Base-by-base conservation (phyloP, 805 yeast genomes). In the Jamesozyma spencerorum region DNA sequence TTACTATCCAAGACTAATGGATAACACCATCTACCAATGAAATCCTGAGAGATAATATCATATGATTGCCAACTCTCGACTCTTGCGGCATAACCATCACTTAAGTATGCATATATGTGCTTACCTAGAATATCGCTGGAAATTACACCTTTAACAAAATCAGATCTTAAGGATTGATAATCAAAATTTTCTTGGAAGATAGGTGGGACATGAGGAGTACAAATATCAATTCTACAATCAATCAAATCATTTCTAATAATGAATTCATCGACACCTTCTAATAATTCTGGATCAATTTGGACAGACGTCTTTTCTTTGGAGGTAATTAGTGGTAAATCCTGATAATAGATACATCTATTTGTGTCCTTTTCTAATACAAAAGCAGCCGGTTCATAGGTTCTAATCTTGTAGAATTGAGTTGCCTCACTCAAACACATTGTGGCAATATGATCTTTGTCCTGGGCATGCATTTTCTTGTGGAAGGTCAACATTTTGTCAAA, bases 171-270 rank as follows among this genome's bases (percentile, higher is more conserved):
- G 39, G 75, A 68, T 61, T 90, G 96, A 60, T 88, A 92, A 65
- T 92, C 98, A 54, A 92, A 92, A 61, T 92, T 90, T 55, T 92
- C 98, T 53, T 86, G 94, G 66, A 90, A 92, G 45, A 90, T 81
- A 13, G 94, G 92, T 1, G 97, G 97, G 10, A 92, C 96, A 49
- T 81, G 86, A 2, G 94, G 86, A 5, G 97, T 73, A 63, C 98
- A 92, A 45, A 92, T 86, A 64, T 92, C 98, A 41, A 92, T 87
- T 58, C 84, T 92, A 60, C 98, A 92, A 66, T 92, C 98, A 44
- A 92, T 88, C 47, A 92, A 73, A 62, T 92, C 97, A 60, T 92
- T 92, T 57, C 96, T 76, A 43, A 92, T 70, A 8, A 75, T 74
- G 49, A 92, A 79, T 46, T 85, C 94, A 34, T 76, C 81, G 27